Base-by-base conservation (phyloP, 2,329 filamentous ascomycete species). In the Paraphoma chrysanthemicola region DNA sequence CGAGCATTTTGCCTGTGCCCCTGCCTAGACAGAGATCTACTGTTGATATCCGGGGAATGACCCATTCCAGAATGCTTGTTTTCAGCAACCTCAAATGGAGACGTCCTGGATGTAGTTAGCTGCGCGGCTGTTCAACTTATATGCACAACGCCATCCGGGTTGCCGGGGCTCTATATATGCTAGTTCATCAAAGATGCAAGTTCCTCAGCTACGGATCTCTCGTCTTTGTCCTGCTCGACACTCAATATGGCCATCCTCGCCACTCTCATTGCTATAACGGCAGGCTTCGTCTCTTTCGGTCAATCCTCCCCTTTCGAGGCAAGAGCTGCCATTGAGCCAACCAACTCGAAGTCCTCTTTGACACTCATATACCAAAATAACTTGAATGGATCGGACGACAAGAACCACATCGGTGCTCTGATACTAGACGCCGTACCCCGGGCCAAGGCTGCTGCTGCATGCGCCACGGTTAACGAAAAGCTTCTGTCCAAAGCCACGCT, bases 321-420 rank as follows among this genome's bases (percentile, higher is more conserved):
- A 36, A 62, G 59, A 54, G 60, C 53, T 45, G 36, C 57, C 1
- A 48, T 58, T 3, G 38, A 46, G 41, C 57, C 61, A 1, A 67
- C 69, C 1, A 75, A 74, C 38, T 66, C 66, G 2, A 63, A 77
- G 23, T 81, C 78, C 1, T 84, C 82, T 1, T 64, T 85, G 51
- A 83, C 81, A 0, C 71, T 85, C 6, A 66, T 85, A 8, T 85
- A 82, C 56, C 82, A 85, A 63, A 85, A 85, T 69, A 85, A 85
- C 41, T 72, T 85, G 23, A 86, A 86, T 63, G 76, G 72, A 7
- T 81, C 81, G 0, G 83, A 86, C 57, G 81, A 85, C 69, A 73
- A 67, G 28, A 84, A 85, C 58, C 83, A 85, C 63, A 72, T 82
- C 16, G 79, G 82, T 10, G 82, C 82, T 3, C 78, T 85, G 43